phyloP scores from a whole-genome alignment of 23 red algal species.

The Pyropia yezoensis region DNA sequence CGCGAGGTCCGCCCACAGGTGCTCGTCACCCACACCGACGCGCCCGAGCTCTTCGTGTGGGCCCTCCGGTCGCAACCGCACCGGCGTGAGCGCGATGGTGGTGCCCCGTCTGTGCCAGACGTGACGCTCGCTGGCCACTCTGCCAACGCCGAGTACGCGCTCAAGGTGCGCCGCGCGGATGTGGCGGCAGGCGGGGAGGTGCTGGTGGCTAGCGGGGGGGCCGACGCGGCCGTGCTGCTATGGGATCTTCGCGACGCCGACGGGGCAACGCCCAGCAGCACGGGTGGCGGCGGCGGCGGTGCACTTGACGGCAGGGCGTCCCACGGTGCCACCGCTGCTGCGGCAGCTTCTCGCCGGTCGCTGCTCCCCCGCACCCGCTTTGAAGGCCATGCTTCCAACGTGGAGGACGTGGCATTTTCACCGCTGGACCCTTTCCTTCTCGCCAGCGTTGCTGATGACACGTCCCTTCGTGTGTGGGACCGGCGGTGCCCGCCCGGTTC shows the following conservation, averaged over 20 bases:
- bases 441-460: conserved; percentile 41
- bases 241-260: conserved; percentile 56
- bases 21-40: conserved; percentile 89
- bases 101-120: conserved; percentile 29
- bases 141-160: conserved; percentile 50
- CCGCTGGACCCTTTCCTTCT: conserved; percentile 19
- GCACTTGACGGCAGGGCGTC: conserved; percentile 5
- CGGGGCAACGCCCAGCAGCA: conserved; percentile 12
- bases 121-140: conserved; percentile 54
- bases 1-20: conserved; percentile 31
- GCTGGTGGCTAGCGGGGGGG: conserved; percentile 53
- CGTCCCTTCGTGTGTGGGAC: conserved; percentile 56
- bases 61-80: conserved; percentile 66
- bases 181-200: conserved; percentile 11
- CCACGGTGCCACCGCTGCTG: background rate
- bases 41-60: conserved; percentile 69
- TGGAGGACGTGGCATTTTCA: conserved; percentile 74
- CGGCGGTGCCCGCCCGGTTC: conserved; percentile 22
- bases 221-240: conserved; percentile 43
- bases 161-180: conserved; percentile 15
- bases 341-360: background rate
- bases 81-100: conserved; percentile 31
- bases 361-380: background rate
- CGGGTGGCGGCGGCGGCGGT: conserved; percentile 8
- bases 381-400: conserved; percentile 39